These are phyloP conservation scores for Medicago lupulina DNA, from an alignment of 306 rosid genomes.

Conservation along the genomic window DNA sequence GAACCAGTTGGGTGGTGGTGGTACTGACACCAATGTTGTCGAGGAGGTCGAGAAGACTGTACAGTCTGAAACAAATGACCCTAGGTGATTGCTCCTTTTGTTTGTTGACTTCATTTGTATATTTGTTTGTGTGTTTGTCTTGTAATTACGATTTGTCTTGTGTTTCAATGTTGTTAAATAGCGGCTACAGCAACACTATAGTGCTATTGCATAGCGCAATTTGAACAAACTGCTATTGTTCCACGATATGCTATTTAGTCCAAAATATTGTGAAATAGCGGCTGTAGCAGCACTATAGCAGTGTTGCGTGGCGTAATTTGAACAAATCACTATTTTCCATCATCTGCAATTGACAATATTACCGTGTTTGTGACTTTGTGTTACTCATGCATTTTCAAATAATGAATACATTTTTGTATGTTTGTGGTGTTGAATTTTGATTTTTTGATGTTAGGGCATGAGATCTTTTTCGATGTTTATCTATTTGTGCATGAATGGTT, in stretches of 20 bases:
- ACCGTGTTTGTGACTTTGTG: background rate
- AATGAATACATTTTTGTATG: constrained; percentile 10
- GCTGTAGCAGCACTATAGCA: too few species aligned
- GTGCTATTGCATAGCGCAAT: too few species aligned
- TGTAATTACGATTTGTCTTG: background rate
- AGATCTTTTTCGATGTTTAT: background rate
- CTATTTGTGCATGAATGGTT: constrained; percentile 22
- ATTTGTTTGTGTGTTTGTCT: background rate
- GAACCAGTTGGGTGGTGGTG: constrained; percentile 67
- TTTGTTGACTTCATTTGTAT: background rate
- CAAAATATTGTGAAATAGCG: too few species aligned
- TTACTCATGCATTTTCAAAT: background rate
- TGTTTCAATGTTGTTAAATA: background rate
- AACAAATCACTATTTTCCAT: too few species aligned
- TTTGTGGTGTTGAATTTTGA: constrained; percentile 21
- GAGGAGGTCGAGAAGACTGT: constrained; percentile 99
- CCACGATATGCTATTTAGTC: too few species aligned
- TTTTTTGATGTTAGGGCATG: background rate
- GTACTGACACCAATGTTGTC: constrained; percentile 53
- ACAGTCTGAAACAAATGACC: constrained; percentile 87
- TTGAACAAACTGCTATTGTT: too few species aligned
- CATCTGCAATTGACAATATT: too few species aligned
- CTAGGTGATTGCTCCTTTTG: constrained; percentile 55
- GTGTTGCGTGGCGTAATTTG: too few species aligned
- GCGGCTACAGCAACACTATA: too few species aligned